Evolutionary conservation across 805 yeast species (phyloP).

Genomic region (Wickerhamomyces rabaulensis): DNA sequence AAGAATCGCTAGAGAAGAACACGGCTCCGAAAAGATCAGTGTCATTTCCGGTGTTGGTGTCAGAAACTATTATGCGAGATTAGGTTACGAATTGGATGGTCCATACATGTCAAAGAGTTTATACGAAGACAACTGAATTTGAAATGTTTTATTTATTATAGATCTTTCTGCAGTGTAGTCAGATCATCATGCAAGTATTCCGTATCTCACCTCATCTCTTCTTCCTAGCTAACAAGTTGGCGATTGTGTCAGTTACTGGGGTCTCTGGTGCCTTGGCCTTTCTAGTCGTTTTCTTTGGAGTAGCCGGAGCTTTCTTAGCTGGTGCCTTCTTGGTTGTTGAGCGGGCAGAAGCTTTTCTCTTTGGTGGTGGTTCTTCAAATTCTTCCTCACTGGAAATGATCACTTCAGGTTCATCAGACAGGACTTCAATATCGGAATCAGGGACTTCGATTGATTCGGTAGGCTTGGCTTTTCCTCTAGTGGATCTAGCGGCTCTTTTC

Average conservation of each 20-base stretch:
- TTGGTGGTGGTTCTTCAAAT: not conserved
- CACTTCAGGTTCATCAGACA: not conserved
- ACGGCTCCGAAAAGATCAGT: slow-evolving; percentile 84
- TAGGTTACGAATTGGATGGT: slow-evolving; percentile 91
- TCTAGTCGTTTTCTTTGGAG: not conserved
- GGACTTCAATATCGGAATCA: not conserved
- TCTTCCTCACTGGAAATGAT: not conserved
- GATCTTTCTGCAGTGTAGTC: not conserved
- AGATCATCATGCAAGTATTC: not conserved
- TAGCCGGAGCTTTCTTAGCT: not conserved
- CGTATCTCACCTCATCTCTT: not conserved
- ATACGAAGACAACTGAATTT: slow-evolving; percentile 5
- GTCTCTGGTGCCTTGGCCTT: not conserved
- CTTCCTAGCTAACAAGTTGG: slow-evolving; percentile 1
- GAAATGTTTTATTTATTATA: not conserved
- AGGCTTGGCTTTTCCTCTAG: not conserved
- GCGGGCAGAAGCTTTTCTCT: not conserved
- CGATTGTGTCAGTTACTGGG: slow-evolving; percentile 2
- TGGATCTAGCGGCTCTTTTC: not conserved
- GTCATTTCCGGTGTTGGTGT: slow-evolving; percentile 98
- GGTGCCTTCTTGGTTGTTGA: not conserved
- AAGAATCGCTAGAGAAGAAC: slow-evolving; percentile 91
- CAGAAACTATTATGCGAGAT: slow-evolving; percentile 86
- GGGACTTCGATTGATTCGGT: not conserved
- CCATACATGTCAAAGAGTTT: slow-evolving; percentile 88